Conservation (phyloP, 495 filamentous ascomycete species). For the Penicillium longicatenatum region DNA sequence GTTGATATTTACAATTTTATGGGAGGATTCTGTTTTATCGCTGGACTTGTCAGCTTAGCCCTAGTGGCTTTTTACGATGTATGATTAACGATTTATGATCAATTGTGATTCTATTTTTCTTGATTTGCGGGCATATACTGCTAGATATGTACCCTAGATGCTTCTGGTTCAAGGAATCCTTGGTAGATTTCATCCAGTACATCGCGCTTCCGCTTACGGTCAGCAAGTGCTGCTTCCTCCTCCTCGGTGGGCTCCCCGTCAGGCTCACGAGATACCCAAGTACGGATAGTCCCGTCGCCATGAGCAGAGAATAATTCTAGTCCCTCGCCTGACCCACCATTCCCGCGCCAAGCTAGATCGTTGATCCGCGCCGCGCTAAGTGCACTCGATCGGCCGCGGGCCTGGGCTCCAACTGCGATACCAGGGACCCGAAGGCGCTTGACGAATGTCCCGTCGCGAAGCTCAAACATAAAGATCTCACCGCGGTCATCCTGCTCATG, state of each 20-base stretch:
- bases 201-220: constrained; percentile 54
- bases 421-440: constrained; percentile 68
- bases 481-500: constrained; percentile 57
- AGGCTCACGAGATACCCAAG: constrained; percentile 57
- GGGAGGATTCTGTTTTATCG: not conserved
- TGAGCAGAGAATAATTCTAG: constrained; percentile 56
- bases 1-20: not conserved
- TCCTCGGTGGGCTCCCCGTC: constrained; percentile 54
- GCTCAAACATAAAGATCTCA: constrained; percentile 70
- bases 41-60: not conserved
- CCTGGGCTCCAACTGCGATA: constrained; percentile 41
- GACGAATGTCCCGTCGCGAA: constrained; percentile 72
- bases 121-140: not conserved
- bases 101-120: constrained; percentile 1
- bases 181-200: constrained; percentile 50
- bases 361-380: constrained; percentile 61
- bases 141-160: not conserved
- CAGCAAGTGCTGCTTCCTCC: constrained; percentile 38
- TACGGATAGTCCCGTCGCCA: constrained; percentile 52
- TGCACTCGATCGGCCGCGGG: constrained; percentile 33
- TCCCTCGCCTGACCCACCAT: constrained; percentile 46
- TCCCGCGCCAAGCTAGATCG: constrained; percentile 69
- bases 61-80: not conserved
- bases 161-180: constrained; percentile 30
- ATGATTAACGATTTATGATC: constrained; percentile 1